A percentile compares a stretch with the other conserved stretches of the same genome.
phyloP scores from a whole-genome alignment of 106 monocot species.

The Hemerocallis citrina region DNA sequence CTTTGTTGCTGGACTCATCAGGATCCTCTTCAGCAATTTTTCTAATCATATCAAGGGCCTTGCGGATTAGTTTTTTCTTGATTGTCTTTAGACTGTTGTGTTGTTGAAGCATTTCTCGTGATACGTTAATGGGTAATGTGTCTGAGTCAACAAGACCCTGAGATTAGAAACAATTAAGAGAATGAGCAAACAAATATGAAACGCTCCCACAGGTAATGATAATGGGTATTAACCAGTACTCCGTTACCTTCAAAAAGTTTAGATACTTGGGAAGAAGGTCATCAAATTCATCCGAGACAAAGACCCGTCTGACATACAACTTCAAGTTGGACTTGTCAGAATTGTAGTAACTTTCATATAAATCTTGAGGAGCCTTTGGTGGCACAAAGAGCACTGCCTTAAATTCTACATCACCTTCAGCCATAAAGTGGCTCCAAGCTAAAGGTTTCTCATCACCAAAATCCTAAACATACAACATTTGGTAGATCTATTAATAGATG shows the following conservation, averaged over 20 bases:
- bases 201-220: neutral
- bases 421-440: conserved; percentile 82
- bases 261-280: conserved; percentile 97
- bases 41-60: conserved; percentile 98
- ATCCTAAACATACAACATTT: conserved; percentile 36
- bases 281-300: conserved; percentile 96
- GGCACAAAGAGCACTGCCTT: conserved; percentile 90
- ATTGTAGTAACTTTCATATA: conserved; percentile 97
- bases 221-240: neutral
- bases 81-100: conserved; percentile 94
- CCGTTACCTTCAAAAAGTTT: conserved; percentile 77
- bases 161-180: neutral
- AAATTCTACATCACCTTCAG: conserved; percentile 98
- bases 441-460: conserved; percentile 85
- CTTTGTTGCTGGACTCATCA: conserved; percentile 66
- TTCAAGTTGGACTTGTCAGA: conserved; percentile 77
- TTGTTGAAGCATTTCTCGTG: conserved; percentile 97
- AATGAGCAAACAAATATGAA: neutral
- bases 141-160: conserved; percentile 98
- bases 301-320: conserved; percentile 89
- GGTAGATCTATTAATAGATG: neutral
- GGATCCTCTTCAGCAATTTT: conserved; percentile 93
- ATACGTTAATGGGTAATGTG: conserved; percentile 91
- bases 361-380: conserved; percentile 86
- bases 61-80: conserved; percentile 93